A percentile compares a stretch with the other conserved stretches of the same genome.
Conservation (phyloP, 345 rosid species). For the Punica granatum region DNA sequence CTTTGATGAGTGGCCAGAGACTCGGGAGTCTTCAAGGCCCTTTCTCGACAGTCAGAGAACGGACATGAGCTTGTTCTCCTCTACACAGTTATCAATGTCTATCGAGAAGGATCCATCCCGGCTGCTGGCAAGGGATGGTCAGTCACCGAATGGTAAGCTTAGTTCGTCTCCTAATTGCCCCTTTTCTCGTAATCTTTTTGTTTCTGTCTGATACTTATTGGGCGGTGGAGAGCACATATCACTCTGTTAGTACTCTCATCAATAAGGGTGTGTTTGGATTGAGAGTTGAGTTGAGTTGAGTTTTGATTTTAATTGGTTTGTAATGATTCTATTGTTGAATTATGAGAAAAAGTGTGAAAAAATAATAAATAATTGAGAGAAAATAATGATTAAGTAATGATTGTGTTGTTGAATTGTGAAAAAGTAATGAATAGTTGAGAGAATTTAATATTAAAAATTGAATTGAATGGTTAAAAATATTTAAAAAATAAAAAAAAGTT, state of each 20-base stretch:
- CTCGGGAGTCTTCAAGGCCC: slow-evolving; percentile 5
- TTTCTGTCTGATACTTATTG: background rate
- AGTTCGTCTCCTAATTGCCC: background rate
- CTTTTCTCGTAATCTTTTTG: background rate
- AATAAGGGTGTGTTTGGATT: no score
- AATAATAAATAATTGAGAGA: no score
- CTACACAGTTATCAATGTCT: slow-evolving; percentile 7
- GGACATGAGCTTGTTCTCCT: slow-evolving; percentile 3
- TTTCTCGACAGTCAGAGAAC: slow-evolving; percentile 6
- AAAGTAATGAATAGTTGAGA: no score
- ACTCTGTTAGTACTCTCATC: background rate
- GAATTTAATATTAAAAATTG: no score
- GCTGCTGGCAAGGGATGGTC: background rate
- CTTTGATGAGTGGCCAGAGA: slow-evolving; percentile 8
- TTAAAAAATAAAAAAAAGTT: no score
- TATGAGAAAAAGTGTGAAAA: no score
- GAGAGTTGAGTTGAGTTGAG: no score
- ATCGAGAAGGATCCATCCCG: slow-evolving; percentile 2
- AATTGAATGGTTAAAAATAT: no score
- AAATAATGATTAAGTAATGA: no score
- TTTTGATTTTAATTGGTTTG: no score
- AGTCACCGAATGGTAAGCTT: slow-evolving; percentile 6
- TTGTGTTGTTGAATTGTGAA: no score
- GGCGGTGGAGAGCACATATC: background rate
- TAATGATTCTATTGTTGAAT: no score